Base-by-base conservation (phyloP, 306 rosid species). In the Cicer cuneatum region DNA sequence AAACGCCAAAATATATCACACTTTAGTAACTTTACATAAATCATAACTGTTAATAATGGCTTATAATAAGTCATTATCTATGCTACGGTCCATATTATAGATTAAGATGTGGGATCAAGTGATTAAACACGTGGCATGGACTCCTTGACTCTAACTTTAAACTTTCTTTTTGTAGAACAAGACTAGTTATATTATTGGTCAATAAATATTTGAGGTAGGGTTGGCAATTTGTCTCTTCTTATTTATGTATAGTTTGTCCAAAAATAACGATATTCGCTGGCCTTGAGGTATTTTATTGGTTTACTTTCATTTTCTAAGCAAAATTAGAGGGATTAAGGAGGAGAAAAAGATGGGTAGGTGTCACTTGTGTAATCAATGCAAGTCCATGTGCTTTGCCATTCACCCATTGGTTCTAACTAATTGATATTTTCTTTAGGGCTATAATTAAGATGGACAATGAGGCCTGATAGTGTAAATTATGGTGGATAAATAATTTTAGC, bases 61-160 rank as follows among this genome's bases (percentile, higher is more conserved):
- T 78, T 54, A 84, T 37, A 65, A 42, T 8, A 45, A 64, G 83
- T 66, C 82, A 38, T 69, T 76, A 40, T 79, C 75, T 73, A 24
- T 42, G 56, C 35, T 38, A 59, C 6, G 62, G 78, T 87, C 84
- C 85, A 52, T 51, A 29, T 29, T 29, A 29, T 29, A 71, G 29
- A 39, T 66, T 72, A 57, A 38, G 62, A 82, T 72, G 75, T 76
- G 69, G 66, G 82, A 51, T 56, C 49, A 56, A 68, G 53, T 51
- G 79, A 35, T 47, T 42, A 39, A 41, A 81, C 85, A 84, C 84
- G 84, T 82, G 86, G 75, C 54, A 12, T 37, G 38, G 58, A 46
- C 5, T 7, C 74, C 53, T 18, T 58, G 7, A 40, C 21, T 11
- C 16, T 39, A 10, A 53, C 21, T 70, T 58, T 59, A 42, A 70